A percentile compares a stretch with the other conserved stretches of the same genome.
Evolutionary conservation across 75 land plant genomes (phyloP).

Genomic region (Isoetes taiwanensis): DNA sequence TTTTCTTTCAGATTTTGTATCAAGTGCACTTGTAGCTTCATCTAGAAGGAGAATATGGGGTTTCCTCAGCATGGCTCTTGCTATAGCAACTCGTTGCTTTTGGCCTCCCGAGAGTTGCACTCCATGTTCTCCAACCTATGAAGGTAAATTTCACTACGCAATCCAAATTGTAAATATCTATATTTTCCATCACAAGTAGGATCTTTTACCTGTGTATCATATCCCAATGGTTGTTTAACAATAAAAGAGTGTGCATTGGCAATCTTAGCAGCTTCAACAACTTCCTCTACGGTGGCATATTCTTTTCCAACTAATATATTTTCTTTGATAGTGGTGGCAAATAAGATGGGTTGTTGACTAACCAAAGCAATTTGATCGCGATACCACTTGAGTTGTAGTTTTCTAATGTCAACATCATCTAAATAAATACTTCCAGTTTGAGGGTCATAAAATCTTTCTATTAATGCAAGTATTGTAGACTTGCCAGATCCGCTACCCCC

Average conservation of each 20-base stretch:
- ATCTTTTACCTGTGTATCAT: slow-evolving; percentile 27
- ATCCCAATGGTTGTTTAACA: slow-evolving; percentile 11
- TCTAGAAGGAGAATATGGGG: not conserved
- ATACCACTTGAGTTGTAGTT: slow-evolving; percentile 11
- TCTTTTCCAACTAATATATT: not conserved
- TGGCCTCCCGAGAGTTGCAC: not conserved
- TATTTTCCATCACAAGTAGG: too few relatives aligned
- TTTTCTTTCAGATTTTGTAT: not conserved
- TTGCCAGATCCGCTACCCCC: too few relatives aligned
- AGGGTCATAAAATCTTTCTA: too few relatives aligned
- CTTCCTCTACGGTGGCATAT: not conserved
- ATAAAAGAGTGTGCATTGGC: slow-evolving; percentile 25
- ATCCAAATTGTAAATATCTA: too few relatives aligned
- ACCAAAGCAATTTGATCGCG: slow-evolving; percentile 19
- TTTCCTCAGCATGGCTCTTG: not conserved
- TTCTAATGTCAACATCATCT: slow-evolving; percentile 12
- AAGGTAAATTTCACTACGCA: too few relatives aligned
- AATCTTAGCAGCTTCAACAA: slow-evolving; percentile 13
- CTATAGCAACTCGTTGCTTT: not conserved
- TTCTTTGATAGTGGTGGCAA: slow-evolving; percentile 17
- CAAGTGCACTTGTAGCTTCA: not conserved
- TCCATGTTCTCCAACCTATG: not conserved
- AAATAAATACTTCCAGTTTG: too few relatives aligned
- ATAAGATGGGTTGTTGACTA: slow-evolving; percentile 20
- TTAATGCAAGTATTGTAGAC: too few relatives aligned